phyloP scores from a whole-genome alignment of 2,329 filamentous ascomycete species.

The Pseudogymnoascus sp. region DNA sequence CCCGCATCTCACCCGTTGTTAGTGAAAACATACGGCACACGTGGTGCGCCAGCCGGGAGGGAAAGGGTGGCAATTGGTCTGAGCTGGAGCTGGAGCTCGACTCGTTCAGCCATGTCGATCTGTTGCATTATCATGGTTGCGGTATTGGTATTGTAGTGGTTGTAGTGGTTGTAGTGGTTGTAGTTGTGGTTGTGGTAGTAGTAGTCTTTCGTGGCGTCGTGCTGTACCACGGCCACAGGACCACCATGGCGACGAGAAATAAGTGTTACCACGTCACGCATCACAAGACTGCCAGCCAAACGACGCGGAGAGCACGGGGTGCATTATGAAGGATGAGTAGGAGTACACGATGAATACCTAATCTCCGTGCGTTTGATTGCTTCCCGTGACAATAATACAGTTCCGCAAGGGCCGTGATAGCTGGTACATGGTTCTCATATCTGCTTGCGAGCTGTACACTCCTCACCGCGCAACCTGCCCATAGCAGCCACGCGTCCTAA shows the following conservation, averaged over 20 bases:
- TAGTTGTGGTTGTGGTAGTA: not conserved
- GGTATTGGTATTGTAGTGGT: not conserved
- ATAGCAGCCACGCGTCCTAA: not conserved
- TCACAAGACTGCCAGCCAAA: not conserved
- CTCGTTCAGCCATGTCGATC: not conserved
- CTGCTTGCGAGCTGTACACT: not conserved
- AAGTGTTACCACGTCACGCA: not conserved
- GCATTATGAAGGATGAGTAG: not conserved
- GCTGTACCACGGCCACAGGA: not conserved
- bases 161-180: not conserved
- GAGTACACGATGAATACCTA: not conserved
- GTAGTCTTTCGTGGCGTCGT: not conserved
- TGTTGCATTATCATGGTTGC: not conserved
- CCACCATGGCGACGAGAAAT: not conserved
- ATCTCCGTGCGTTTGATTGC: not conserved
- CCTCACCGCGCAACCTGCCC: not conserved
- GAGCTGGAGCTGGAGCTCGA: not conserved
- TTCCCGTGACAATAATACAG: not conserved
- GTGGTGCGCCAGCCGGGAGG: not conserved
- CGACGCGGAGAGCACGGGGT: not conserved
- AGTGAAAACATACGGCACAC: not conserved
- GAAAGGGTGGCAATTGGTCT: not conserved
- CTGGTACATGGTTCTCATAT: not conserved
- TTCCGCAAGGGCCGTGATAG: not conserved
- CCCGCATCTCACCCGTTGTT: not conserved